A percentile compares a stretch with the other conserved stretches of the same genome.
These are phyloP conservation scores for Amanita subjunquillea DNA, from an alignment of 768 basidiomycete genomes.

Conservation along the genomic window DNA sequence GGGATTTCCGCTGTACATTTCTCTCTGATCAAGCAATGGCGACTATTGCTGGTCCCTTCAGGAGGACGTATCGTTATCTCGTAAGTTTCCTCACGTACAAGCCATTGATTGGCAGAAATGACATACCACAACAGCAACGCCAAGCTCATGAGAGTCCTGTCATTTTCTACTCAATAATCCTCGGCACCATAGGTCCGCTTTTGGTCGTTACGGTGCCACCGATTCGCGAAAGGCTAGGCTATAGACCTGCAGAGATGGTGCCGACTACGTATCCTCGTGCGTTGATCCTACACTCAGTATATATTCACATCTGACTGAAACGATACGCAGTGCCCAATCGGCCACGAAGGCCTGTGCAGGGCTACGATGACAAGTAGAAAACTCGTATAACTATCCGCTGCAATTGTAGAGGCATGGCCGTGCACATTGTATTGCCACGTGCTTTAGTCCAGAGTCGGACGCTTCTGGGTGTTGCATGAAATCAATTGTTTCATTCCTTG, in stretches of 20 bases:
- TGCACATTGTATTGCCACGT: too few species aligned
- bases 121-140: constrained; percentile 53
- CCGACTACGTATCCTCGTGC: constrained; percentile 75
- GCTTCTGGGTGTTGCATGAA: too few species aligned
- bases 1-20: background rate
- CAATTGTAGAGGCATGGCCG: background rate
- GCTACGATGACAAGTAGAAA: constrained; percentile 57
- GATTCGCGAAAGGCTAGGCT: constrained; percentile 66
- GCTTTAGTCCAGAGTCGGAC: too few species aligned
- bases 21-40: constrained; percentile 22
- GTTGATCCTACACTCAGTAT: constrained; percentile 17
- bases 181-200: constrained; percentile 69
- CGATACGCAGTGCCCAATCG: constrained; percentile 46
- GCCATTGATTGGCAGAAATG: background rate
- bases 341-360: constrained; percentile 53
- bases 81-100: constrained; percentile 15
- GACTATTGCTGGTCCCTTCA: constrained; percentile 34
- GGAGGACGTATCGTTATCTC: constrained; percentile 41
- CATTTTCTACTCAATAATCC: constrained; percentile 75
- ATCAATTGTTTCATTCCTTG: too few species aligned
- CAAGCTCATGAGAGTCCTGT: constrained; percentile 87
- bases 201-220: constrained; percentile 71
- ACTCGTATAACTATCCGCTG: background rate
- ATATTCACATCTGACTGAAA: constrained; percentile 14
- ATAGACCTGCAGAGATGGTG: constrained; percentile 52